phyloP scores from a whole-genome alignment of 2,329 filamentous ascomycete genomes.

The Alternaria infectoria region DNA sequence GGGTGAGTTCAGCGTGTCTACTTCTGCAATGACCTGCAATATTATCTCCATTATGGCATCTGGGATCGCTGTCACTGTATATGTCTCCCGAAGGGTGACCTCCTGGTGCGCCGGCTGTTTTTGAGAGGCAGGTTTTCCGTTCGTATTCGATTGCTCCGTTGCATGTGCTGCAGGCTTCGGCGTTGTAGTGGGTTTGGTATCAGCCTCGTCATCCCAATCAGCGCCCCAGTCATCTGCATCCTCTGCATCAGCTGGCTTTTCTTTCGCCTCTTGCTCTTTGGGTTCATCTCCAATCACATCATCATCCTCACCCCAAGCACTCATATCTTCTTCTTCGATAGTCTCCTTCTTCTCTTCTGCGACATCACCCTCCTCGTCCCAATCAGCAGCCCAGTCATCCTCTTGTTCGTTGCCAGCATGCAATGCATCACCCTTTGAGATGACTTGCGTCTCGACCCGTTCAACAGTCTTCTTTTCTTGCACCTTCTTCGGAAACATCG shows the following conservation, averaged over 20 bases:
- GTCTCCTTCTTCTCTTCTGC: conserved; percentile 22
- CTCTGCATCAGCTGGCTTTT: conserved; percentile 39
- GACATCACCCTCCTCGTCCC: conserved; percentile 63
- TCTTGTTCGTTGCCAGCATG: conserved; percentile 59
- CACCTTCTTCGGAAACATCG: conserved; percentile 70
- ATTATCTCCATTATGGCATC: conserved; percentile 76
- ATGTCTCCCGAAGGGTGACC: conserved; percentile 81
- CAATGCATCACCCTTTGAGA: conserved; percentile 72
- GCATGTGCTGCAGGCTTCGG: conserved; percentile 23
- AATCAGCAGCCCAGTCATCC: conserved; percentile 82
- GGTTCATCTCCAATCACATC: conserved; percentile 32
- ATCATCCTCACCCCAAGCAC: conserved; percentile 56
- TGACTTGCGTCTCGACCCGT: conserved; percentile 80
- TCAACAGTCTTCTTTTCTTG: conserved; percentile 75
- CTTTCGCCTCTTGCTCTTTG: conserved; percentile 44
- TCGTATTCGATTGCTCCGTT: conserved; percentile 37
- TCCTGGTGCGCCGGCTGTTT: conserved; percentile 58
- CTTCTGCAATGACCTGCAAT: conserved; percentile 55
- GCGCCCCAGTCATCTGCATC: conserved; percentile 74
- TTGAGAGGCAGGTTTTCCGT: conserved; percentile 37
- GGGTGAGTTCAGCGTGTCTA: conserved; percentile 62
- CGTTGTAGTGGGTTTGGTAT: conserved; percentile 21
- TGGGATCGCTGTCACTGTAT: conserved; percentile 87
- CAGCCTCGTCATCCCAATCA: conserved; percentile 73
- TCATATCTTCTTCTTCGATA: conserved; percentile 56